Base-by-base conservation (phyloP, 495 filamentous ascomycete species). In the Apiosordaria backusii region DNA sequence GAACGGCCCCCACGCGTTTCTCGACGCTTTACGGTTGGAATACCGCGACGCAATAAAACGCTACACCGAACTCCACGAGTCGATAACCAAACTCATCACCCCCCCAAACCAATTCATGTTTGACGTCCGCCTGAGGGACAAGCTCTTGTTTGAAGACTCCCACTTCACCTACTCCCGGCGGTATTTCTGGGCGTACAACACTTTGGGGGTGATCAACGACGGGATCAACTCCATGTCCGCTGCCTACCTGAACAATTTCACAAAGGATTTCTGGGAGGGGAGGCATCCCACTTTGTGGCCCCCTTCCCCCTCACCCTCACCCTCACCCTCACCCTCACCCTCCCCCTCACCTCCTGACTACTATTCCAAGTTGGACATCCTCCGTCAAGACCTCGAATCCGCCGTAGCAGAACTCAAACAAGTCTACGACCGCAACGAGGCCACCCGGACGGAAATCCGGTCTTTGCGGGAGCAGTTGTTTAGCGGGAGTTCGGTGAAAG, bases 151-250 rank as follows among this genome's bases (percentile, higher is more conserved):
- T 71, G 85, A 87, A 70, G 84, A 86, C 69, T 68, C 75, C 19
- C 61, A 79, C 23, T 86, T 84, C 67, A 85, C 83, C 29, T 84
- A 81, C 72, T 84, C 82, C 1, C 76, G 83, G 4, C 78, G 82
- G 24, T 86, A 87, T 70, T 86, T 87, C 69, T 86, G 82, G 81
- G 82, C 81, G 16, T 82, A 80, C 67, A 84, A 85, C 67, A 84
- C 84, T 1, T 74, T 86, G 5, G 82, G 79, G 27, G 78, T 83
- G 21, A 80, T 87, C 71, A 86, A 84, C 67, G 80, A 85, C 25
- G 79, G 75, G 62, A 87, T 87, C 70, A 80, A 82, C 63, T 74
- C 78, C 24, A 85, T 85, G 74, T 74, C 82, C 7, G 69, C 76
- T 50, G 75, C 82, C 25, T 85, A 82, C 70, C 67, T 76, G 54